Base-by-base conservation (phyloP, 1,139 yeast genomes). In the Hemisphaericaspora subhashii region DNA sequence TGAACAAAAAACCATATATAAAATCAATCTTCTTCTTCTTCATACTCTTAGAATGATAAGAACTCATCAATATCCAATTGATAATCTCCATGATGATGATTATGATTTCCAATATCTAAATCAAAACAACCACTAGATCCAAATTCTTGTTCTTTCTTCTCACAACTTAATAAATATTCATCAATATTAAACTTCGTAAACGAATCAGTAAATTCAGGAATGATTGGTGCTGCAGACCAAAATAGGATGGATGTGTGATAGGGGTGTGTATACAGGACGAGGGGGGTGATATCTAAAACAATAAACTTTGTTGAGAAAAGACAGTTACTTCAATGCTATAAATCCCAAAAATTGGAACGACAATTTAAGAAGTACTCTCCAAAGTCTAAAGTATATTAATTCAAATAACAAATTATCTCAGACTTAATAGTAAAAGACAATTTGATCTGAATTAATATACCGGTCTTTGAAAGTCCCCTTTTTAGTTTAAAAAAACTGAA, bases 221-320 rank as follows among this genome's bases (percentile, higher is more conserved):
- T 59, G 66, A 59, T 53, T 63, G 72, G 71, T 63, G 71, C 72
- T 65, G 72, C 72, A 50, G 70, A 66, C 72, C 72, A 55, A 45
- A 43, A 37, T 21, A 12, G 15, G 12, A 6, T 24, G 15, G n/a
- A n/a, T n/a, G n/a, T n/a, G n/a, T n/a, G n/a, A n/a, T n/a, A n/a
- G n/a, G n/a, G n/a, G n/a, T n/a, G n/a, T n/a, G n/a, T n/a, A n/a
- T 33, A 33, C 37, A 33, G 35, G 37, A 39, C 36, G 37, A 37
- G 36, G 10, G 22, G 13, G 10, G 4, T n/a, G 27, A 24, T 13
- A 24, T n/a, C n/a, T 21, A 15, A 25, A 31, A 27, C 15, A 34
- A n/a, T 10, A 9, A 23, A 29, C 15, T 11, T 27, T 28, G 21
- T 34, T n/a, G 13, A 36, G 11, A 21, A 18, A 41, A 43, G 51